Conservation (phyloP, 1,284 basidiomycete species). For the Melanopsichium pennsylvanicum region DNA sequence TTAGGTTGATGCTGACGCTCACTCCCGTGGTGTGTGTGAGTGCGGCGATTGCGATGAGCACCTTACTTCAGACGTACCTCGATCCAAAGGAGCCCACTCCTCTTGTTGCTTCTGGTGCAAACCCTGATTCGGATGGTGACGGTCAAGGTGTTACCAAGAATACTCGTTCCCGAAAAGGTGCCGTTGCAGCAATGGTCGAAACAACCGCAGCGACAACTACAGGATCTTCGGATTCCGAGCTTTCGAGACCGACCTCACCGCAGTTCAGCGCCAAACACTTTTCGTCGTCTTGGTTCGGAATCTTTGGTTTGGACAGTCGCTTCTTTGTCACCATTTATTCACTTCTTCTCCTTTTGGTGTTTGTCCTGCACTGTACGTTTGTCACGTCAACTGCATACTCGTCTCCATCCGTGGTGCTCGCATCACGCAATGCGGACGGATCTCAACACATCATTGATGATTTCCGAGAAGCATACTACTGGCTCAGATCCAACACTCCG, state of each 20-base stretch:
- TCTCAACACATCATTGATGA: constrained; percentile 96
- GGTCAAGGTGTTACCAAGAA: constrained; percentile 60
- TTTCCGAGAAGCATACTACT: constrained; percentile 99
- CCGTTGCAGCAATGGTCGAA: constrained; percentile 48
- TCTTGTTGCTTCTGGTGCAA: constrained; percentile 59
- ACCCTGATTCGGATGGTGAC: constrained; percentile 40
- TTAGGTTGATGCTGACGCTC: constrained; percentile 89
- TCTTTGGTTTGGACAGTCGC: constrained; percentile 86
- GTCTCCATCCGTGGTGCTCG: constrained; percentile 94
- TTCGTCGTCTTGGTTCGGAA: constrained; percentile 71
- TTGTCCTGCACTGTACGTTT: constrained; percentile 87
- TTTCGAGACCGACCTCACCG: constrained; percentile 19
- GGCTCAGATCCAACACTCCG: constrained; percentile 94
- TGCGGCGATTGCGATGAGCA: constrained; percentile 88
- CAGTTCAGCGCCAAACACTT: constrained; percentile 25
- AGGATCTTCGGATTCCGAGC: constrained; percentile 12
- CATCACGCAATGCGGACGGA: constrained; percentile 82
- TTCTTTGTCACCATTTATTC: constrained; percentile 79
- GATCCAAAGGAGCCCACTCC: constrained; percentile 72
- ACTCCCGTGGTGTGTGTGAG: constrained; percentile 91
- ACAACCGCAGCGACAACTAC: neutral
- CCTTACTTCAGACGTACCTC: constrained; percentile 87
- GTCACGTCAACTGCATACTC: constrained; percentile 95
- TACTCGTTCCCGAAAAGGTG: constrained; percentile 64
- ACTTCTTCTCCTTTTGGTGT: constrained; percentile 82